A percentile compares a stretch with the other conserved stretches of the same genome.
Conservation (phyloP, 148 eudicot species). For the Mesembryanthemum crystallinum region DNA sequence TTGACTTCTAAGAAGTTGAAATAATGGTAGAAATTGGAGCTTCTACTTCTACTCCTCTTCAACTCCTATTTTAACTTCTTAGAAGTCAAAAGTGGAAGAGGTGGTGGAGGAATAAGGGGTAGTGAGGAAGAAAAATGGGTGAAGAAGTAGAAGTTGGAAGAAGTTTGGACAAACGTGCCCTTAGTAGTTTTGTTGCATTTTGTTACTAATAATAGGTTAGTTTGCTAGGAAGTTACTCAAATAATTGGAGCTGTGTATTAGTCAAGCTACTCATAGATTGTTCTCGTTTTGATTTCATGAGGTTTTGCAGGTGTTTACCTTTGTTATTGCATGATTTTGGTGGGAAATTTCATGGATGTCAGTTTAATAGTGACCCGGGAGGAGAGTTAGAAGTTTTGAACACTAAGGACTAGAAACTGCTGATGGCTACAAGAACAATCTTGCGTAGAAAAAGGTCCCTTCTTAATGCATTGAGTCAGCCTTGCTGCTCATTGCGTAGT, state of each 20-base stretch:
- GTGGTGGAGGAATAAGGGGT: no score
- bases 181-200: neutral
- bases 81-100: no score
- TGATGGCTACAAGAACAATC: slow-evolving; percentile 63
- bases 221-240: neutral
- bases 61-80: no score
- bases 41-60: no score
- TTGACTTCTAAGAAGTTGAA: no score
- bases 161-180: no score
- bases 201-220: neutral
- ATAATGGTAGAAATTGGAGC: no score
- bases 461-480: slow-evolving; percentile 33
- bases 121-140: no score
- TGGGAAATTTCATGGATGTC: slow-evolving; percentile 16
- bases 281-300: neutral
- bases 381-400: slow-evolving; percentile 20
- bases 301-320: slow-evolving; percentile 13
- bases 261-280: neutral
- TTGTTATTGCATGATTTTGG: slow-evolving; percentile 7
- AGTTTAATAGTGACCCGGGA: slow-evolving; percentile 1
- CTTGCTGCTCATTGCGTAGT: slow-evolving; percentile 31
- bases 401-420: slow-evolving; percentile 4
- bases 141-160: no score
- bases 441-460: slow-evolving; percentile 48
- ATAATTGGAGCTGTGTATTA: neutral